These are phyloP conservation scores for Penicillium paradoxum DNA, from an alignment of 495 filamentous ascomycete species.

Conservation along the genomic window DNA sequence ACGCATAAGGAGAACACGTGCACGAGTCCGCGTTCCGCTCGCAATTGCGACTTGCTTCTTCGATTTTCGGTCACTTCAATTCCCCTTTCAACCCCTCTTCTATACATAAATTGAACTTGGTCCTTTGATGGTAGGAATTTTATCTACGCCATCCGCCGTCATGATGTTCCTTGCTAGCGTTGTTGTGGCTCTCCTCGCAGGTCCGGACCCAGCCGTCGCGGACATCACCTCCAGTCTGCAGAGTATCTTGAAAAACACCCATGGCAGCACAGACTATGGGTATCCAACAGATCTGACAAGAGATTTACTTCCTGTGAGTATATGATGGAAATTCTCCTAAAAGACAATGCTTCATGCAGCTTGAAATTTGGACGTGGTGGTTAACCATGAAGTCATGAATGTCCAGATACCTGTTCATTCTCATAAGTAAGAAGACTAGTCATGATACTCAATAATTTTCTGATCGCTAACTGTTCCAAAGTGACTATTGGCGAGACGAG, in stretches of 20 bases:
- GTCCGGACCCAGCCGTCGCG: conserved; percentile 22
- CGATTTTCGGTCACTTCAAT: conserved; percentile 1
- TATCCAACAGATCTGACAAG: conserved; percentile 47
- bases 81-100: background rate
- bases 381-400: conserved; percentile 13
- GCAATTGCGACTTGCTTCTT: background rate
- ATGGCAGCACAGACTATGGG: conserved; percentile 34
- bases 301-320: conserved; percentile 40
- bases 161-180: conserved; percentile 19
- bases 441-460: no score
- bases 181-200: conserved; percentile 24
- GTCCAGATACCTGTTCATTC: conserved; percentile 43
- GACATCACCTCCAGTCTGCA: conserved; percentile 33
- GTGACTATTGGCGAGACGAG: conserved; percentile 45
- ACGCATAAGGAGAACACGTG: background rate
- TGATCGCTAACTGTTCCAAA: conserved; percentile 12
- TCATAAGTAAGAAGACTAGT: conserved; percentile 31
- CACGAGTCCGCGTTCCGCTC: background rate
- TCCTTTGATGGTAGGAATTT: background rate
- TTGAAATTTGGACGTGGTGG: background rate
- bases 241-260: conserved; percentile 41
- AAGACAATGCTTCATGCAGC: background rate
- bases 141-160: conserved; percentile 6
- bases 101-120: background rate
- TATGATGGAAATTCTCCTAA: background rate